phyloP scores from a whole-genome alignment of 177 flowering plant species.

The Vitis hybrid region DNA sequence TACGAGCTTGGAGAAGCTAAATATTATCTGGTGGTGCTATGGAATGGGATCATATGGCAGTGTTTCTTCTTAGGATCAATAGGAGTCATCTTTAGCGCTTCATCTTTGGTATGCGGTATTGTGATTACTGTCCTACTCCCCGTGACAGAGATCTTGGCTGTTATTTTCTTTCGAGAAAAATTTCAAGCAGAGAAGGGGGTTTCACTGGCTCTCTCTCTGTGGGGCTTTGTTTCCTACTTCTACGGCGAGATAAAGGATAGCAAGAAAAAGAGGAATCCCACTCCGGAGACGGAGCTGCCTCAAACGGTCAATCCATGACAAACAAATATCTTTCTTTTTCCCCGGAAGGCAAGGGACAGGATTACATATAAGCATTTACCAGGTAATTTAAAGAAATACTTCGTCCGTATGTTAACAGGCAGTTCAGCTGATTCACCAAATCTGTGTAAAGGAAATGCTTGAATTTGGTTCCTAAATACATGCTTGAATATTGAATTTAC shows the following conservation, averaged over 20 bases:
- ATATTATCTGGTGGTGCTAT: conserved; percentile 36
- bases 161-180: conserved; percentile 40
- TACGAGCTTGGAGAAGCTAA: conserved; percentile 38
- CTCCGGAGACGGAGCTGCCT: conserved; percentile 17
- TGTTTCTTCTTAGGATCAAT: conserved; percentile 41
- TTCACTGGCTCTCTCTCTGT: conserved; percentile 47
- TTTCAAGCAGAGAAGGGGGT: conserved; percentile 50
- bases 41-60: conserved; percentile 47
- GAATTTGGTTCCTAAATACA: too few species aligned
- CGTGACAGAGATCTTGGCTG: conserved; percentile 36
- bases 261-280: conserved; percentile 10
- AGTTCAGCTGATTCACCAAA: too few species aligned
- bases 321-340: background rate
- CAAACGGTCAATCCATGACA: background rate
- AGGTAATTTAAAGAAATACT: too few species aligned
- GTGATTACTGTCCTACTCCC: conserved; percentile 38
- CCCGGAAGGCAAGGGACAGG: too few species aligned
- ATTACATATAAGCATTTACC: too few species aligned
- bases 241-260: conserved; percentile 40
- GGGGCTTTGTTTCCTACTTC: conserved; percentile 63
- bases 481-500: too few species aligned
- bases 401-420: too few species aligned
- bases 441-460: too few species aligned
- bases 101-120: conserved; percentile 46
- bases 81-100: conserved; percentile 44